Evolutionary conservation across 331 rosid species (phyloP).

Genomic region (Phaseolus coccineus): DNA sequence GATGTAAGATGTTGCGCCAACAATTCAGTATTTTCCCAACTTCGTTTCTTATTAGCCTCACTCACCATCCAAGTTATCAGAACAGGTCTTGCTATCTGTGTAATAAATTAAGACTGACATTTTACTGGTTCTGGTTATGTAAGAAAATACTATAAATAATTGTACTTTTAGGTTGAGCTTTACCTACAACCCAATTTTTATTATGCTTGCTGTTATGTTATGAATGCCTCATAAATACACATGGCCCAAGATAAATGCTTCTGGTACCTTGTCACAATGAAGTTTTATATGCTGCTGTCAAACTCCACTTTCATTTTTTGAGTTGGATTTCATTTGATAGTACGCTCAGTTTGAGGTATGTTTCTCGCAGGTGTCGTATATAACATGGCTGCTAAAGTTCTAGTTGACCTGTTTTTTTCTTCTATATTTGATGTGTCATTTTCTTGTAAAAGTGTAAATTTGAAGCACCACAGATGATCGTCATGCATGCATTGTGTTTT

Average conservation of each 20-base stretch:
- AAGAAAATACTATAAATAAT: constrained; percentile 34
- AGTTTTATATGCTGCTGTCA: neutral
- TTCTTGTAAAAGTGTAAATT: constrained; percentile 24
- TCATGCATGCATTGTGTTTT: constrained; percentile 37
- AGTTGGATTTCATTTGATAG: neutral
- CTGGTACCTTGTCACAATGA: neutral
- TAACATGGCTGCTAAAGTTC: neutral
- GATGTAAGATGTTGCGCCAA: constrained; percentile 23
- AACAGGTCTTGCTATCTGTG: constrained; percentile 40
- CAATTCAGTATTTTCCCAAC: constrained; percentile 30
- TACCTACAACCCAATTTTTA: constrained; percentile 6
- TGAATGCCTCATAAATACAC: constrained; percentile 14
- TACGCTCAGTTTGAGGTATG: neutral
- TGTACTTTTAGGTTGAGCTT: constrained; percentile 38
- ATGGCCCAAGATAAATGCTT: neutral
- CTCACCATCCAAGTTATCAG: constrained; percentile 9
- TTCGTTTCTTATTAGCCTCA: constrained; percentile 2
- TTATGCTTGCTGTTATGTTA: constrained; percentile 11
- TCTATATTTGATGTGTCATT: neutral
- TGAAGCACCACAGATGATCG: constrained; percentile 20
- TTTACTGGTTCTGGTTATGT: constrained; percentile 42
- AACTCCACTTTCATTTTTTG: neutral
- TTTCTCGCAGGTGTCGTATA: neutral
- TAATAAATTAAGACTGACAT: constrained; percentile 49
- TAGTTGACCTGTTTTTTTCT: neutral